Base-by-base conservation (phyloP, 2,329 filamentous ascomycete species). In the Alternaria ethzedia region DNA sequence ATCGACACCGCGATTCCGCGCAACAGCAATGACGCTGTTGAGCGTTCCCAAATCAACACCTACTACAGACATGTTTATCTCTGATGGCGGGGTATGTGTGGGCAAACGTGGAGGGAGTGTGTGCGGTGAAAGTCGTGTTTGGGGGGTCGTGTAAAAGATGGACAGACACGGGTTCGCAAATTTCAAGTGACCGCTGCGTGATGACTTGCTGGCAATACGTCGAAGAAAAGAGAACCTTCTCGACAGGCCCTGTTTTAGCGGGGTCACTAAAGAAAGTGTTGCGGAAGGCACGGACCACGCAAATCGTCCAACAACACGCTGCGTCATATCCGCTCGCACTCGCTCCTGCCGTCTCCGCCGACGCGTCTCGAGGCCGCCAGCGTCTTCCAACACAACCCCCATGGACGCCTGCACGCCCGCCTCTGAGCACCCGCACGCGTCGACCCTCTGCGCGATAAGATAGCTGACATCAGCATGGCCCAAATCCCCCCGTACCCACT, bases 1-100 rank as follows among this genome's bases (percentile, higher is more conserved):
- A 87, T 99, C 96, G 82, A 99, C 96, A 85, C 96, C 96, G 82
- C 96, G 94, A 84, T 98, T 98, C 82, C 96, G 90, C 80, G 96
- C 96, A 83, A 98, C 95, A 81, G 95, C 95, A 84, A 98, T 92
- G 80, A 97, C 94, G 81, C 95, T 97, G 88, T 96, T 97, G 82
- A 97, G 90, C 74, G 93, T 93, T 86, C 95, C 95, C 85, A 98
- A 91, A 88, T 98, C 95, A 83, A 97, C 89, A 83, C 94, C 94
- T 76, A 89, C 86, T 78, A 88, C 87, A 82, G 83, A 86, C 86
- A 89, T 89, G 77, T 74, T 86, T 78, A 69, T 64, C 58, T 57
- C 64, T 56, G 68, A 66, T 69, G 73, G 76, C 70, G 74, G 76
- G 75, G 75, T 76, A 76, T 65, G 49, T 65, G 56, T 57, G 62